Evolutionary conservation across 2,329 filamentous ascomycete genomes (phyloP).

Genomic region (Emmonsiellopsis sp.): DNA sequence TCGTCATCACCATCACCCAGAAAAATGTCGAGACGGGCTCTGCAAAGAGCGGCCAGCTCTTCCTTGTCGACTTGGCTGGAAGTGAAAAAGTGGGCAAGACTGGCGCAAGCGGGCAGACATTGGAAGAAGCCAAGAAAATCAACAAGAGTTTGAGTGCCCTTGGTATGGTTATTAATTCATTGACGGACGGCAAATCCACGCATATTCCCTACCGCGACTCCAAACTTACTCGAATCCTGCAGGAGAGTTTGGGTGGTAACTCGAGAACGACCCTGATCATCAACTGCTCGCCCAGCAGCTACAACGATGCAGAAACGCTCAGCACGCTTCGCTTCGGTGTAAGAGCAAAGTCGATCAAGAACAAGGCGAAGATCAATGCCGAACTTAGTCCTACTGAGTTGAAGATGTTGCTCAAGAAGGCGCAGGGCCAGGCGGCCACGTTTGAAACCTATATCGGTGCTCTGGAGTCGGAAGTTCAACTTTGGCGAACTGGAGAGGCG

Average conservation of each 20-base stretch:
- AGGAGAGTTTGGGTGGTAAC: constrained; percentile 96
- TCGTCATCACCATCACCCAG: constrained; percentile 92
- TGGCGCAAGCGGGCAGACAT: constrained; percentile 88
- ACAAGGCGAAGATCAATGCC: constrained; percentile 99
- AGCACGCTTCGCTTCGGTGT: constrained; percentile 91
- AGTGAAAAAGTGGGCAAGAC: constrained; percentile 99
- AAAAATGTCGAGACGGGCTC: constrained; percentile 97
- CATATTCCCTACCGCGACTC: constrained; percentile 97
- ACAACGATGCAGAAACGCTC: constrained; percentile 92
- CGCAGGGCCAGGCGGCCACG: constrained; percentile 76
- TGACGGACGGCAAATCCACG: constrained; percentile 94
- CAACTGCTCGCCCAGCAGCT: constrained; percentile 97
- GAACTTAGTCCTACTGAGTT: constrained; percentile 93
- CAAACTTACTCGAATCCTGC: constrained; percentile 90
- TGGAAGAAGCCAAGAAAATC: constrained; percentile 99
- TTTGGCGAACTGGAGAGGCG: constrained; percentile 78
- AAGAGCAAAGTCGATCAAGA: constrained; percentile 97
- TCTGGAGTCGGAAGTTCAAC: constrained; percentile 72
- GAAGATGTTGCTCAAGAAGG: constrained; percentile 86
- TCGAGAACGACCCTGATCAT: constrained; percentile 97
- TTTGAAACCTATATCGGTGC: constrained; percentile 80
- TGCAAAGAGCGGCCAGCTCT: constrained; percentile 90
- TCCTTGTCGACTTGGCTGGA: constrained; percentile 94
- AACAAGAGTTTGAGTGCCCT: constrained; percentile 98
- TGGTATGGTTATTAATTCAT: constrained; percentile 96